Percentiles rank a stretch among this genome's conserved stretches.
Conservation (phyloP, 2,329 filamentous ascomycete species). For the Trichoderma endophyticum region DNA sequence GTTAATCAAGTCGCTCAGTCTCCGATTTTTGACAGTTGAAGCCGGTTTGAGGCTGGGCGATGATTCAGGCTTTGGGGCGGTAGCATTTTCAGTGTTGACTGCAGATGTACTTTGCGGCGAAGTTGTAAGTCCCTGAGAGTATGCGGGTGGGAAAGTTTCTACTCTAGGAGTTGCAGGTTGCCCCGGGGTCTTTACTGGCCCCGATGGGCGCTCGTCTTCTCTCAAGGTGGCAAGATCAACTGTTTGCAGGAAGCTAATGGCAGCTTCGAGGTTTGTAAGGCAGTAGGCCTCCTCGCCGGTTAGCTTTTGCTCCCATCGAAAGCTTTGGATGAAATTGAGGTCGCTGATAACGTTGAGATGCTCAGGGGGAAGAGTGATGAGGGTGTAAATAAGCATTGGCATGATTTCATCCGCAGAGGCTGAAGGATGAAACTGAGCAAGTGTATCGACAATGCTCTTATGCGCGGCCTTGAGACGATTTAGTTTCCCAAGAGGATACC, state of each 20-base stretch:
- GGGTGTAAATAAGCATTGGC: conserved; percentile 91
- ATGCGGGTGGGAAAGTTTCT: conserved; percentile 58
- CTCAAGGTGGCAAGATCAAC: conserved; percentile 88
- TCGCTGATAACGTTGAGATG: conserved; percentile 90
- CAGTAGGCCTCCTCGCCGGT: conserved; percentile 96
- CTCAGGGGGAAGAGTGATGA: conserved; percentile 86
- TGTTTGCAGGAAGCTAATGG: conserved; percentile 90
- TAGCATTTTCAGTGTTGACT: conserved; percentile 32
- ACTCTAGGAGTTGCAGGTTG: conserved; percentile 47
- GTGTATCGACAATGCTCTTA: conserved; percentile 89
- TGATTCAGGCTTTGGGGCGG: conserved; percentile 35
- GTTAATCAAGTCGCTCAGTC: conserved; percentile 82
- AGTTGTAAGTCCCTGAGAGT: conserved; percentile 44
- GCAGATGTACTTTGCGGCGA: conserved; percentile 33
- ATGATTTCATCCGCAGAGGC: conserved; percentile 97
- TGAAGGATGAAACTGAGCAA: conserved; percentile 64
- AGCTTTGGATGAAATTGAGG: conserved; percentile 88
- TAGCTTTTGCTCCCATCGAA: conserved; percentile 79
- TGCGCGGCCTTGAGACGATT: conserved; percentile 84
- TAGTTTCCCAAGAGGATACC: conserved; percentile 86
- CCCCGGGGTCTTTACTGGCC: conserved; percentile 57
- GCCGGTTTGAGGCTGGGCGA: conserved; percentile 45
- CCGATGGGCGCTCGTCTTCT: conserved; percentile 70
- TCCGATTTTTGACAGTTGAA: conserved; percentile 62
- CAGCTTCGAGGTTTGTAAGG: conserved; percentile 90